These are phyloP conservation scores for Didymella keratinophila DNA, from an alignment of 2,329 filamentous ascomycete genomes.

Conservation along the genomic window DNA sequence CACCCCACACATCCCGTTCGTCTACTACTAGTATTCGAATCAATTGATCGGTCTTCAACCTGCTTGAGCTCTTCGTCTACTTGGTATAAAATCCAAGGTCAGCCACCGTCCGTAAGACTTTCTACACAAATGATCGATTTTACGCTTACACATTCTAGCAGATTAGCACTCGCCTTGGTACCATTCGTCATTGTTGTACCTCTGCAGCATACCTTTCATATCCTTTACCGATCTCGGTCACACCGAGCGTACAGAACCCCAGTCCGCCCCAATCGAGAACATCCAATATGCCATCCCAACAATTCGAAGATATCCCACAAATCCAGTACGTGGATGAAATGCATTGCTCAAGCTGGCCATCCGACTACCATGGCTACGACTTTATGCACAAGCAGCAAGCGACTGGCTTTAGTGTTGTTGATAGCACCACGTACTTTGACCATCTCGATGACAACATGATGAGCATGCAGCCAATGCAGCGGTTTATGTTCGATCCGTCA, in stretches of 20 bases:
- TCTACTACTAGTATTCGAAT: conserved; percentile 21
- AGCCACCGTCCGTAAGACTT: neutral
- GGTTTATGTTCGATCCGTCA: conserved; percentile 44
- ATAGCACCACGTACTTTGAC: conserved; percentile 31
- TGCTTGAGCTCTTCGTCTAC: neutral
- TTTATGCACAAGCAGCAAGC: conserved; percentile 26
- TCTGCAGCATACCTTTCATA: conserved; percentile 2
- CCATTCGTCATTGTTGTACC: neutral
- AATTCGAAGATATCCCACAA: conserved; percentile 44
- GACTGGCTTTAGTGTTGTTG: conserved; percentile 22
- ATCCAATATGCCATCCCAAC: conserved; percentile 29
- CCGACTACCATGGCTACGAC: neutral
- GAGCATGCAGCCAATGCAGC: conserved; percentile 44
- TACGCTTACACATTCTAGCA: conserved; percentile 2
- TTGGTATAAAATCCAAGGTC: conserved; percentile 5
- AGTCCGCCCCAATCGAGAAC: conserved; percentile 1
- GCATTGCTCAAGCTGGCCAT: conserved; percentile 23
- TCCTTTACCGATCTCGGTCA: conserved; percentile 1
- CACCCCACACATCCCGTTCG: conserved; percentile 17
- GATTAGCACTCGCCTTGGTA: neutral
- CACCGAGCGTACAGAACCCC: conserved; percentile 12
- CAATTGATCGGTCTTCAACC: conserved; percentile 6
- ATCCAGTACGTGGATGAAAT: conserved; percentile 39
- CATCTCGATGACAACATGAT: conserved; percentile 30
- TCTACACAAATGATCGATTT: neutral